A percentile compares a stretch with the other conserved stretches of the same genome.
These are phyloP conservation scores for Leptodermis oblonga DNA, from an alignment of 257 asterid genomes.

Conservation along the genomic window DNA sequence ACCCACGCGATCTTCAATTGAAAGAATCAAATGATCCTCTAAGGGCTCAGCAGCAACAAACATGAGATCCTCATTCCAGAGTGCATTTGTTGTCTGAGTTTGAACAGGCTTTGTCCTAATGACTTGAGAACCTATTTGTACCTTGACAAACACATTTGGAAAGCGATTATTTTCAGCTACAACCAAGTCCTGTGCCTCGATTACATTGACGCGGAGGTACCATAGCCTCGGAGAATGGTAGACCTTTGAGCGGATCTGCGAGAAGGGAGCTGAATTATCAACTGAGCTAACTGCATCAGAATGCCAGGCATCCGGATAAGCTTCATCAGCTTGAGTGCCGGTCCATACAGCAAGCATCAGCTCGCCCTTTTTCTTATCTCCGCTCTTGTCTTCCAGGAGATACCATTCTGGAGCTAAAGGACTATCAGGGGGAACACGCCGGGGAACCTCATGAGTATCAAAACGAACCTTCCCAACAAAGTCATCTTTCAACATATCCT, in stretches of 20 bases:
- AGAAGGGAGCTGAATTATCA: slow-evolving; percentile 42
- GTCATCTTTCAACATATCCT: slow-evolving; percentile 72
- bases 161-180: slow-evolving; percentile 47
- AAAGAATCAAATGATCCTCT: slow-evolving; percentile 60
- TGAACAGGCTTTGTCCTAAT: slow-evolving; percentile 56
- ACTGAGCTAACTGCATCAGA: slow-evolving; percentile 55
- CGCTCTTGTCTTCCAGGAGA: slow-evolving; percentile 61
- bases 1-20: slow-evolving; percentile 74
- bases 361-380: slow-evolving; percentile 66
- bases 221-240: slow-evolving; percentile 83
- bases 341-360: slow-evolving; percentile 91
- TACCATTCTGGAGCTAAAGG: slow-evolving; percentile 98
- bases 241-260: slow-evolving; percentile 76
- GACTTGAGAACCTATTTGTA: slow-evolving; percentile 69
- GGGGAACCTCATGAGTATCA: slow-evolving; percentile 74
- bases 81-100: slow-evolving; percentile 46
- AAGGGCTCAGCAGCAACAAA: slow-evolving; percentile 94
- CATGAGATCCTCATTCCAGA: slow-evolving; percentile 89
- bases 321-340: slow-evolving; percentile 97
- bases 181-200: slow-evolving; percentile 83
- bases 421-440: slow-evolving; percentile 87
- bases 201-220: slow-evolving; percentile 77
- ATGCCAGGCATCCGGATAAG: slow-evolving; percentile 95
- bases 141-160: slow-evolving; percentile 61
- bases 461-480: slow-evolving; percentile 58